Evolutionary conservation across 2,329 filamentous ascomycete genomes (phyloP).

Genomic region (Chaetomiaceae sp.): DNA sequence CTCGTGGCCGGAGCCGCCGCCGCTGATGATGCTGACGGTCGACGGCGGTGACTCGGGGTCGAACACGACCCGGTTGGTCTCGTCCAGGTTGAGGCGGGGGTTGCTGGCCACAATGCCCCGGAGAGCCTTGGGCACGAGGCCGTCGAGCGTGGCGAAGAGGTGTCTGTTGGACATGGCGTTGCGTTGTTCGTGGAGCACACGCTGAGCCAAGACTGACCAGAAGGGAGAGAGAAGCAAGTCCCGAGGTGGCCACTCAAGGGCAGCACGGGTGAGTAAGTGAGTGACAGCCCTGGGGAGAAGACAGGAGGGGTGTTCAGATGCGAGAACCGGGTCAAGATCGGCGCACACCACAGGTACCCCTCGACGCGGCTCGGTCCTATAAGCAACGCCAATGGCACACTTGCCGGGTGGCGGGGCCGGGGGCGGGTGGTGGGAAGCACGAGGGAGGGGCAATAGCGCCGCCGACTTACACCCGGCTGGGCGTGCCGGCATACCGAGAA

Average conservation of each 20-base stretch:
- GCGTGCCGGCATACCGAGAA: slow-evolving; percentile 21
- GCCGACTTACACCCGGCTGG: slow-evolving; percentile 13
- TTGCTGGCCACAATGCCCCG: slow-evolving; percentile 49
- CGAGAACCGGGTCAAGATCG: too few relatives aligned
- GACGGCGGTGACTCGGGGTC: slow-evolving; percentile 39
- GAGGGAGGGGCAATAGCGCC: slow-evolving; percentile 19
- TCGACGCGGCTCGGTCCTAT: slow-evolving; percentile 2
- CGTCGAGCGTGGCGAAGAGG: slow-evolving; percentile 47
- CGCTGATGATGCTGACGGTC: slow-evolving; percentile 46
- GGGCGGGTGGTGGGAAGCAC: slow-evolving; percentile 12
- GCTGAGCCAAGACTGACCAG: not conserved
- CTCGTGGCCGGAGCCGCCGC: slow-evolving; percentile 54
- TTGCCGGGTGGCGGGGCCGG: slow-evolving; percentile 17
- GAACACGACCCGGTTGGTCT: slow-evolving; percentile 46
- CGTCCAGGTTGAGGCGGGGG: slow-evolving; percentile 43
- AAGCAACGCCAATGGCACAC: slow-evolving; percentile 16
- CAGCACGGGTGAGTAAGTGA: too few relatives aligned
- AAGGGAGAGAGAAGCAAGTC: not conserved
- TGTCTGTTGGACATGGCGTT: slow-evolving; percentile 45
- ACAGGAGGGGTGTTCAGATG: too few relatives aligned
- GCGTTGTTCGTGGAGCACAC: not conserved
- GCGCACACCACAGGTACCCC: too few relatives aligned
- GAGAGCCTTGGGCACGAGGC: slow-evolving; percentile 47
- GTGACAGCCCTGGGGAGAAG: too few relatives aligned
- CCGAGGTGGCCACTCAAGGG: not conserved